Evolutionary conservation across 495 filamentous ascomycete genomes (phyloP).

Genomic region (Tuber aestivum): DNA sequence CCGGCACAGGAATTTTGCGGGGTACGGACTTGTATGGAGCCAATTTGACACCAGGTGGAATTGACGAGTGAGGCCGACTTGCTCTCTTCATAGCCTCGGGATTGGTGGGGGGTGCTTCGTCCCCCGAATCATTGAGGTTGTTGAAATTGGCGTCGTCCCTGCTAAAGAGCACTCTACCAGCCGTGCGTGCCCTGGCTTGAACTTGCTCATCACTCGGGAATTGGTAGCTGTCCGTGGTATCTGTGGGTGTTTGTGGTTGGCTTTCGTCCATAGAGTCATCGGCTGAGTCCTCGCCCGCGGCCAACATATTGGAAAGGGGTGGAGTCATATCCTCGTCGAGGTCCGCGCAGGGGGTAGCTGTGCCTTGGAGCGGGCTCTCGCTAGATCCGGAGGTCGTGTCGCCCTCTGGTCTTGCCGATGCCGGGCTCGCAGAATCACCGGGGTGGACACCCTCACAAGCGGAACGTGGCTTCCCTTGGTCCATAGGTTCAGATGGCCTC

Average conservation of each 20-base stretch:
- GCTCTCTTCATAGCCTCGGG: no score
- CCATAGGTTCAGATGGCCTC: no score
- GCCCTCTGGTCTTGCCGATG: no score
- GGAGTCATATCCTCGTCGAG: neutral
- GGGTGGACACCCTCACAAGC: no score
- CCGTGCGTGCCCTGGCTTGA: neutral
- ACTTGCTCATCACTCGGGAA: neutral
- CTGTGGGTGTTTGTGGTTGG: neutral
- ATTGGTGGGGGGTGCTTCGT: no score
- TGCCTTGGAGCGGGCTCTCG: no score
- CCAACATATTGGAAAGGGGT: neutral
- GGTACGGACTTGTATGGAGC: neutral
- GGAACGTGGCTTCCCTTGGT: no score
- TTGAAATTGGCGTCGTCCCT: neutral
- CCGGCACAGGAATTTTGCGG: neutral
- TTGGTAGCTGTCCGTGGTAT: neutral
- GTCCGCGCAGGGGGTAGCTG: no score
- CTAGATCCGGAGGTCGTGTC: neutral
- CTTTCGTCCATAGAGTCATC: neutral
- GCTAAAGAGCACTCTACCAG: neutral
- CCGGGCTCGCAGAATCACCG: no score
- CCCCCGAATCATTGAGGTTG: neutral
- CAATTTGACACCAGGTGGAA: neutral
- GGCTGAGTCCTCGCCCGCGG: fast-evolving
- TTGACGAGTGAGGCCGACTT: neutral